Evolutionary conservation across 106 monocot species (phyloP), one percentile per base, ranked within the genome.

Genomic region (Acorus gramineus): DNA sequence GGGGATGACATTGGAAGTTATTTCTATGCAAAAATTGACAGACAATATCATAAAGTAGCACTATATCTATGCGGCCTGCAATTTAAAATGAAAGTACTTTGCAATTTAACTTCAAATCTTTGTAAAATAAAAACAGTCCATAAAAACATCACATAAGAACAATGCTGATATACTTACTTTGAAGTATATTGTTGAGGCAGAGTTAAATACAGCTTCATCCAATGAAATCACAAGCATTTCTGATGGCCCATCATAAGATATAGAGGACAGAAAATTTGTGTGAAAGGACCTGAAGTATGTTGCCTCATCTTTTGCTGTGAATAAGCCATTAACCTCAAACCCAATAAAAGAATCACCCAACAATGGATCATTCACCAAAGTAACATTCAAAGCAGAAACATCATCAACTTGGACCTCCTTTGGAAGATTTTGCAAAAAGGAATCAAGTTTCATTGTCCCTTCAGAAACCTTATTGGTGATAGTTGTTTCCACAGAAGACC

Each of bases 211-310:
- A 12, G 61, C 66, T 76, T 92, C 79, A 73, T 86, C 75, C 11
- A 92, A 65, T 62, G 83, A 85, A 65, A 92, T 76, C 57, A 73
- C 78, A 60, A 91, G 81, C 98, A 98, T 98, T 48, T 79, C 79
- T 47, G 73, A 64, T 69, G 63, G 14, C 4, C 64, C 64, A 46
- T 64, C 77, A 81, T 85, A 96, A 8, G 67, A 65, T 63, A 60
- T 44, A 14, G 76, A 75, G 47, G 50, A 14, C 11, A 58, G 46
- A 28, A 55, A 53, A 47, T 72, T 71, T 68, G 58, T 75, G 42
- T 61, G 14, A 42, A 72, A 65, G 51, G 67, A 65, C 14, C 50
- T 74, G 44, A 13, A 6, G 11, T 47, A 13, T 46, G 64, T 14
- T 44, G 3, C 46, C 65, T 71, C 60, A 66, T 66, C 46, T 65